These are phyloP conservation scores for Discostella pseudostelligera DNA, from an alignment of 108 stramenopile genomes.

Conservation along the genomic window DNA sequence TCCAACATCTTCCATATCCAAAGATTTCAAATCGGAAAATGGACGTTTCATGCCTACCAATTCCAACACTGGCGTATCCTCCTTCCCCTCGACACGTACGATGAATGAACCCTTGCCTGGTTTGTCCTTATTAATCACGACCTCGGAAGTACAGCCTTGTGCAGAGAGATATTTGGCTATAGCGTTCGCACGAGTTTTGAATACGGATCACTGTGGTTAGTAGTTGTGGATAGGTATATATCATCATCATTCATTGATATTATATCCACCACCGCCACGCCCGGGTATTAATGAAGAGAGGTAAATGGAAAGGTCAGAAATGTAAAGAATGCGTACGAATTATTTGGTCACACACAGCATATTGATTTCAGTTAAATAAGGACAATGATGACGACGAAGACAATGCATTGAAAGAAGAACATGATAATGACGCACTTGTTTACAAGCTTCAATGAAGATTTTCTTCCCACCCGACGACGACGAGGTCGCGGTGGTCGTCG, in stretches of 20 bases:
- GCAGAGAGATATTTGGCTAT: constrained; percentile 70
- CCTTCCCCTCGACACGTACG: constrained; percentile 59
- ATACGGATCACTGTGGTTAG: constrained; percentile 58
- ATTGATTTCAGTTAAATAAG: no score
- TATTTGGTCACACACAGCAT: no score
- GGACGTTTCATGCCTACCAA: constrained; percentile 80
- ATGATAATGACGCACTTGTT: constrained; percentile 41
- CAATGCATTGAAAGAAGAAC: no score
- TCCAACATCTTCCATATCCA: constrained; percentile 85
- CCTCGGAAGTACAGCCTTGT: constrained; percentile 48
- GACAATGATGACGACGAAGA: no score
- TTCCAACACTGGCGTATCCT: constrained; percentile 75
- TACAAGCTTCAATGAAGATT: constrained; percentile 78
- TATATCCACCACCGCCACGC: no score
- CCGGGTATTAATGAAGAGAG: neutral
- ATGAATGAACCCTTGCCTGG: constrained; percentile 83
- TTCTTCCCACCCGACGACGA: constrained; percentile 9
- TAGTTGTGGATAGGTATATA: no score
- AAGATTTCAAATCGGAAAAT: constrained; percentile 76
- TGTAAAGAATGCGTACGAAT: neutral
- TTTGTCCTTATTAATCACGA: constrained; percentile 73
- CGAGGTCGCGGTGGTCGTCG: no score
- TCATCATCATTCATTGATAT: no score
- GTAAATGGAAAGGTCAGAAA: neutral
- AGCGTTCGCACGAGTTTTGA: constrained; percentile 74